A percentile compares a stretch with the other conserved stretches of the same genome.
These are phyloP conservation scores for Marasmius oreades DNA, from an alignment of 1,284 basidiomycete species.

Conservation along the genomic window DNA sequence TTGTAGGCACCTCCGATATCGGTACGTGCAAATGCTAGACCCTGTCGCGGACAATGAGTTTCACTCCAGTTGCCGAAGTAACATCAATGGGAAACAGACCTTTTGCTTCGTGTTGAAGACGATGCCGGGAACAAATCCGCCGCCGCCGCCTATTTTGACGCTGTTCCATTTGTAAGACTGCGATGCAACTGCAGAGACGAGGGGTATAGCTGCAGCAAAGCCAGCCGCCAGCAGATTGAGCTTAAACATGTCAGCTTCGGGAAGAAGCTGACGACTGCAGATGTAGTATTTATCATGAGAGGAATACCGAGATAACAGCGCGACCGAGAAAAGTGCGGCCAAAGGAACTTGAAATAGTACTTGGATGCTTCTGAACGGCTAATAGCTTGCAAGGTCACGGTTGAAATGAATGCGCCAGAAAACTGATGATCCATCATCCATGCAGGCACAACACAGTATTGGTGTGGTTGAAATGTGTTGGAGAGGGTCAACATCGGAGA, in stretches of 20 bases:
- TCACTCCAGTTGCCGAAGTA: neutral
- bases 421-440: no score
- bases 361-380: neutral
- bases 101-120: conserved; percentile 55
- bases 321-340: neutral
- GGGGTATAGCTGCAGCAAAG: conserved; percentile 20
- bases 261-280: neutral
- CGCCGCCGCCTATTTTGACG: conserved; percentile 53
- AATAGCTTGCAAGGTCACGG: no score
- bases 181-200: conserved; percentile 37
- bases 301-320: neutral
- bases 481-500: neutral
- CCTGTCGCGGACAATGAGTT: conserved; percentile 30
- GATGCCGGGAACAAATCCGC: conserved; percentile 45
- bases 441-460: no score
- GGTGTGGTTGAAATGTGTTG: neutral
- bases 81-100: conserved; percentile 17
- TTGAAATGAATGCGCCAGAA: no score
- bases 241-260: conserved; percentile 21
- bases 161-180: conserved; percentile 62
- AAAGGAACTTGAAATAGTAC: neutral
- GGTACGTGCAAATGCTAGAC: conserved; percentile 62
- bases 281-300: conserved; percentile 1
- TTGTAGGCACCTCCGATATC: conserved; percentile 66
- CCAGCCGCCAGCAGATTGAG: conserved; percentile 22